Conservation (phyloP, 306 rosid genomes). For the Dalbergia cultrata region DNA sequence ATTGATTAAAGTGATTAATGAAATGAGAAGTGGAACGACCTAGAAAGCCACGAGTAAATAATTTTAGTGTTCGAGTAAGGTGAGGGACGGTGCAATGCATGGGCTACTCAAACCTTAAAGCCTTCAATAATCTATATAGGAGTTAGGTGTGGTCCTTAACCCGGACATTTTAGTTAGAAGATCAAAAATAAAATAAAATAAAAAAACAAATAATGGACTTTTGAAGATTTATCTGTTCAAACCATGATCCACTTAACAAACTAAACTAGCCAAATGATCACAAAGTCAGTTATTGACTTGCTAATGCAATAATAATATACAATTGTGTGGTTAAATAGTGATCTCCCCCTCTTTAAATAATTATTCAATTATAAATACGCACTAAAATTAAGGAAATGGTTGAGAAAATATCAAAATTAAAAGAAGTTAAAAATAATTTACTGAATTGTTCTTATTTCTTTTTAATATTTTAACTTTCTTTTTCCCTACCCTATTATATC, state of each 20-base stretch:
- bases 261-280: background rate
- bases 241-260: background rate
- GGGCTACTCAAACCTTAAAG: background rate
- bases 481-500: no score
- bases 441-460: no score
- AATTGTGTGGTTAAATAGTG: background rate
- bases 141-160: background rate
- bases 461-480: no score
- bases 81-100: background rate
- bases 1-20: background rate
- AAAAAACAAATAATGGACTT: no score
- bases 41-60: background rate
- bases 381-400: no score
- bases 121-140: background rate
- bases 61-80: no score
- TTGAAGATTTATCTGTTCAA: no score
- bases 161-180: background rate
- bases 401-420: no score
- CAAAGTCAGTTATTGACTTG: background rate
- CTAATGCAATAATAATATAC: background rate
- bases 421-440: no score
- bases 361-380: no score
- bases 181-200: no score
- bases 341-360: no score
- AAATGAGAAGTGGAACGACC: background rate